Evolutionary conservation across 2,329 filamentous ascomycete species (phyloP).

Genomic region (Ophiostoma ulmi): DNA sequence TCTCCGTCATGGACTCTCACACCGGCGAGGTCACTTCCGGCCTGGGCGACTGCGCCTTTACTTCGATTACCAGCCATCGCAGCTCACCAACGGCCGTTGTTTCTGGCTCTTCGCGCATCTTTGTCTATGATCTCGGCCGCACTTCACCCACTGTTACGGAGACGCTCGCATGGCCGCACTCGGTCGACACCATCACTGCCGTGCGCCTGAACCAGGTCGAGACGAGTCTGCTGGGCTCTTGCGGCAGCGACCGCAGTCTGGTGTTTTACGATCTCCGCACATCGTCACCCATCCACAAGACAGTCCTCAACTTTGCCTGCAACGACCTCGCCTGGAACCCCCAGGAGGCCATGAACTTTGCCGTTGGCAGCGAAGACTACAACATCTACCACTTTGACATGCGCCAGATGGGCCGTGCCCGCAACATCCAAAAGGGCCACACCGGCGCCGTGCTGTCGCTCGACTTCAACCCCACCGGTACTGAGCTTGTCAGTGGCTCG

Average conservation of each 20-base stretch:
- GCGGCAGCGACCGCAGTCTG: conserved; percentile 77
- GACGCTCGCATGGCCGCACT: conserved; percentile 42
- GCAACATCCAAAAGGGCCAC: conserved; percentile 30
- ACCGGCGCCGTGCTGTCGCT: conserved; percentile 84
- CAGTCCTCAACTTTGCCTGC: conserved; percentile 72
- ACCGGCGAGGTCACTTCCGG: conserved; percentile 77
- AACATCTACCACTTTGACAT: conserved; percentile 92
- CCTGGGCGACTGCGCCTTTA: conserved; percentile 78
- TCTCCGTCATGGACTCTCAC: conserved; percentile 91
- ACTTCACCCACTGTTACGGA: conserved; percentile 25
- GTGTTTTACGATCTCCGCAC: conserved; percentile 91
- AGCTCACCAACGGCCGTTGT: conserved; percentile 25
- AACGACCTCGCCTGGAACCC: conserved; percentile 91
- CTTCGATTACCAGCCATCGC: conserved; percentile 37
- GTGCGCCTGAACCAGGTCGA: conserved; percentile 91
- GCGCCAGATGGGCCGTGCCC: conserved; percentile 43
- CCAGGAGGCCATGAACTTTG: conserved; percentile 66
- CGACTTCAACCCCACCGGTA: conserved; percentile 88
- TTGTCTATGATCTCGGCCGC: conserved; percentile 26
- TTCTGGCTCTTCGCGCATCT: conserved; percentile 26
- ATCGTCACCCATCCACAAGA: conserved; percentile 73
- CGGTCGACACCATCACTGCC: conserved; percentile 73
- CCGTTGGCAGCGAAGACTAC: conserved; percentile 89
- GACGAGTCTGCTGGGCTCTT: conserved; percentile 81
- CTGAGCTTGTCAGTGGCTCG: conserved; percentile 84